Base-by-base conservation (phyloP, 2,329 filamentous ascomycete genomes). In the Penicillium sp. region DNA sequence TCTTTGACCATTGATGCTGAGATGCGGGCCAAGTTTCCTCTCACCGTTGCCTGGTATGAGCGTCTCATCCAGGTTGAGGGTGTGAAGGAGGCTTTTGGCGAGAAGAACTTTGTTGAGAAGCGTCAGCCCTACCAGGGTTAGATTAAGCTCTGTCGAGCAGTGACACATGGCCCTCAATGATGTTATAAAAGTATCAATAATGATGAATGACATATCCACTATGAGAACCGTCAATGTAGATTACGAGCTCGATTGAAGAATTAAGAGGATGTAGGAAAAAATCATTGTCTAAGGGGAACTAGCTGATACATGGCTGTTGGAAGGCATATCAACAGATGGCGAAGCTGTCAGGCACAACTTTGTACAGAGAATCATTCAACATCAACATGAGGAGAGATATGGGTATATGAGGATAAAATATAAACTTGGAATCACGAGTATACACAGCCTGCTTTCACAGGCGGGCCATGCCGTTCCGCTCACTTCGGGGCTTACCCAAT, bases 61-160 rank as follows among this genome's bases (percentile, higher is more conserved):
- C 62, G 66, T 20, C 45, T 43, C n/a, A 28, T 67, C n/a, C 55
- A 63, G 41, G 28, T 51, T 43, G 64, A 71, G 3, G 70, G 66
- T 15, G 63, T 73, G 10, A 70, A 68, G 65, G 42, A 69, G 61
- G 70, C 68, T 2, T 69, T 72, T 61, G 69, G 69, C 1, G 66
- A 70, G 59, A 63, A 67, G 61, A 64, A 62, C n/a, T 70, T 58
- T 22, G 38, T 70, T 14, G 67, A 69, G 56, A 68, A 70, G 65
- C 66, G 68, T 11, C 55, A 65, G 51, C 31, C 43, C 7, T 51
- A 57, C 28, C 42, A 60, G 42, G 50, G 50, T 22, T 54, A 37
- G 25, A 54, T 7, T 31, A 11, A 17, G 15, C 8, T 15, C 4
- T 22, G 34, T 25, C 34, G 35, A 38, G 48, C 25, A 25, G 3